Base-by-base conservation (phyloP, 306 rosid species). In the Rosa persica region DNA sequence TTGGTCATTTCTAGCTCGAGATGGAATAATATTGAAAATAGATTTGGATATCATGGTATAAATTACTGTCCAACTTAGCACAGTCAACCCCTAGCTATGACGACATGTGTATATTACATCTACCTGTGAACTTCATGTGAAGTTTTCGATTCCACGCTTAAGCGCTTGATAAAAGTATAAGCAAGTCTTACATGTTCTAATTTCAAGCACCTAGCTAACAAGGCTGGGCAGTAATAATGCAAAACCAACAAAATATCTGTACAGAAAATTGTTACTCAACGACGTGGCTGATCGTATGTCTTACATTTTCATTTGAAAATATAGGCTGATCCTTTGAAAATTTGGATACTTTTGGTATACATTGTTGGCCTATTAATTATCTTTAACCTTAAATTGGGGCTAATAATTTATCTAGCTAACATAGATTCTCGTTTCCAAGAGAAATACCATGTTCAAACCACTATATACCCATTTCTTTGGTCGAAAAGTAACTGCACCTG, bases 1-100 rank as follows among this genome's bases (percentile, higher is more conserved):
- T 15, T 61, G 82, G 78, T 62, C 83, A 79, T 71, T 74, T 42
- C 39, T 74, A 27, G 61, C 54, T 40, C 55, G 72, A 30, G 20
- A 61, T 12, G 3, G 40, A 13, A 3, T 23, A 27, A 61, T 22
- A 27, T 61, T 27, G 39, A 12, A 25, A 25, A 58, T 16, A 25
- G 30, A 9, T 9, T 60, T 60, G 38, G 39, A 16, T 64, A 64
- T 0, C 34, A 64, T 64, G 22, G 22, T 15, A 62, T 30, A 42
- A 6, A 25, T 12, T 61, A 27, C 34, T 0, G 39, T 30, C 67
- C 16, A 4, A 27, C 16, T 25, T 12, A 61, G 67, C 67, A 61
- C 39, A 25, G 40, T 39, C 71, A 66, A 34, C 71, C 44, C 44
- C 27, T 66, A 66, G 23, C 70, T 70, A 66, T 36, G 65, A 22